Conservation (phyloP, 2,329 filamentous ascomycete species). For the Hypocreales sp. region DNA sequence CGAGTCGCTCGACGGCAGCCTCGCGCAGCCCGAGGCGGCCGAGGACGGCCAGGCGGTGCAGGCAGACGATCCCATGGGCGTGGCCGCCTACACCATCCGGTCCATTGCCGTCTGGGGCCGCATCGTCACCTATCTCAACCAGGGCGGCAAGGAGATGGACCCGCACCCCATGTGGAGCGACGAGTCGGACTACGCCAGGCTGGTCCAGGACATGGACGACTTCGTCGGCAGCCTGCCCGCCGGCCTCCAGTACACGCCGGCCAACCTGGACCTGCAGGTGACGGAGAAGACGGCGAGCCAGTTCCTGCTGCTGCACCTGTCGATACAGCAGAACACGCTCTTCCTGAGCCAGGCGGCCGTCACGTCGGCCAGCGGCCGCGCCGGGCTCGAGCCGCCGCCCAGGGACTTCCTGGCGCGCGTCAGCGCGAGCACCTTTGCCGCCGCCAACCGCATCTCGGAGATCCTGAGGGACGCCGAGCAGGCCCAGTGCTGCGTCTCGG, state of each 20-base stretch:
- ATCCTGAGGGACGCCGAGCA: slow-evolving; percentile 68
- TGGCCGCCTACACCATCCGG: slow-evolving; percentile 78
- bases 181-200: slow-evolving; percentile 57
- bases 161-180: slow-evolving; percentile 64
- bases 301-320: slow-evolving; percentile 82
- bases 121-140: slow-evolving; percentile 78
- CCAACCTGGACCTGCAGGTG: slow-evolving; percentile 74
- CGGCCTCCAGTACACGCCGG: slow-evolving; percentile 55
- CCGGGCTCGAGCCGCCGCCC: slow-evolving; percentile 57
- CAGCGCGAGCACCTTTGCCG: slow-evolving; percentile 60
- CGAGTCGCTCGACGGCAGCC: slow-evolving; percentile 61
- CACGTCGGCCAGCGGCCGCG: slow-evolving; percentile 48
- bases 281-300: slow-evolving; percentile 80
- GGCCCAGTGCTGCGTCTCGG: slow-evolving; percentile 53
- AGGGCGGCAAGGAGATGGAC: slow-evolving; percentile 74
- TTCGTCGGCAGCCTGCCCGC: slow-evolving; percentile 57
- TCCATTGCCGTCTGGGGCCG: slow-evolving; percentile 79
- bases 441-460: slow-evolving; percentile 75
- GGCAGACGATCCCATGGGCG: slow-evolving; percentile 77
- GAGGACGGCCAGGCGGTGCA: slow-evolving; percentile 46
- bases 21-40: slow-evolving; percentile 44
- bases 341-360: slow-evolving; percentile 84
- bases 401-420: slow-evolving; percentile 64
- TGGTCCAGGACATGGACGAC: slow-evolving; percentile 56
- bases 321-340: slow-evolving; percentile 75